A percentile compares a stretch with the other conserved stretches of the same genome.
These are phyloP conservation scores for Neofusicoccum umdonicola DNA, from an alignment of 2,329 filamentous ascomycete genomes.

Conservation along the genomic window DNA sequence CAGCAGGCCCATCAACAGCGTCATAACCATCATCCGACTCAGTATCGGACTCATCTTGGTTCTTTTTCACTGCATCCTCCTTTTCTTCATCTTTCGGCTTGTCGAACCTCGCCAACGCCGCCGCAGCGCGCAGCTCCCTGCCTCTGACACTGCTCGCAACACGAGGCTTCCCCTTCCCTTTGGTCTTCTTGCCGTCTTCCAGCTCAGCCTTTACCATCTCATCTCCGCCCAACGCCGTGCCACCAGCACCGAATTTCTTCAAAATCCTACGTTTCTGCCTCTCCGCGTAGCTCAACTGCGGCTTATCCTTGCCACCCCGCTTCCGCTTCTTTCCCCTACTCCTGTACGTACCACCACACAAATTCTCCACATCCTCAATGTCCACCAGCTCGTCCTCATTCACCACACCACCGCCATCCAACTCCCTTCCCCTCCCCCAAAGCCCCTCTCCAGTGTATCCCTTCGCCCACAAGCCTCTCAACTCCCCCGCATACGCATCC, in stretches of 20 bases:
- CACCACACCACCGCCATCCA: constrained; percentile 53
- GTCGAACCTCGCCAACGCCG: constrained; percentile 72
- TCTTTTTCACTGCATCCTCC: constrained; percentile 28
- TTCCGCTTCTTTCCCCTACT: constrained; percentile 42
- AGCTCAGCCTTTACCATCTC: constrained; percentile 63
- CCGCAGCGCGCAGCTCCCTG: constrained; percentile 71
- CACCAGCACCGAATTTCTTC: constrained; percentile 74
- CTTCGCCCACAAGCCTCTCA: constrained; percentile 67
- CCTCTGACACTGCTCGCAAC: constrained; percentile 74
- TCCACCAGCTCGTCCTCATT: constrained; percentile 60
- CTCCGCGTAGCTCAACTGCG: constrained; percentile 65
- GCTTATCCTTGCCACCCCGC: constrained; percentile 26
- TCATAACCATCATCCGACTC: constrained; percentile 35
- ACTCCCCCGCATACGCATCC: constrained; percentile 68
- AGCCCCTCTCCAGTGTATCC: constrained; percentile 78
- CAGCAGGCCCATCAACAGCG: constrained; percentile 47
- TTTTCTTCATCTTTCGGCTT: constrained; percentile 47
- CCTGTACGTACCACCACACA: constrained; percentile 75
- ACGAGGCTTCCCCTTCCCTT: constrained; percentile 59
- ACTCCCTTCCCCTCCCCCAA: constrained; percentile 70
- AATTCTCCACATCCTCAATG: constrained; percentile 64
- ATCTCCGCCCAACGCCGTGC: constrained; percentile 67
- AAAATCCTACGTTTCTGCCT: constrained; percentile 68
- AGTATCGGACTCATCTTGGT: constrained; percentile 18
- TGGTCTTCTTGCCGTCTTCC: constrained; percentile 62